These are phyloP conservation scores for Rosa multiflora DNA, from an alignment of 306 rosid genomes.

Conservation along the genomic window DNA sequence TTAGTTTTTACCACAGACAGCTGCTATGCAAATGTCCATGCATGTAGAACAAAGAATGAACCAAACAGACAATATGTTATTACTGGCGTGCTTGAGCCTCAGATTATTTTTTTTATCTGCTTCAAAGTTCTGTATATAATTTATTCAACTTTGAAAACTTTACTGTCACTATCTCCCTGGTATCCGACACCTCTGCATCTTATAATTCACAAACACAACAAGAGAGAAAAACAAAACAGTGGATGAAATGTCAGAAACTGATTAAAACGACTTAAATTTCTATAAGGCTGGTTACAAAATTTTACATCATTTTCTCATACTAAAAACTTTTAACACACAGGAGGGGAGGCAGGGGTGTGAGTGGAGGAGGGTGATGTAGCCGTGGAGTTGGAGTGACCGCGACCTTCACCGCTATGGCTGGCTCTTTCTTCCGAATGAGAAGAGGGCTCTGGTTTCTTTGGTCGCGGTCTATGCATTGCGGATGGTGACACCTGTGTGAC, in stretches of 20 bases:
- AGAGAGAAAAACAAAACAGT: constrained; percentile 11
- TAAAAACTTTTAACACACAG: constrained; percentile 31
- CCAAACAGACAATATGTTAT: neutral
- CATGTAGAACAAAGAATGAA: constrained; percentile 6
- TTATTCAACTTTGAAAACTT: constrained; percentile 42
- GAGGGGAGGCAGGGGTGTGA: constrained; percentile 54
- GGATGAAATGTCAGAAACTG: constrained; percentile 24
- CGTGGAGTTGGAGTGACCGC: constrained; percentile 58
- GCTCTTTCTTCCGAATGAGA: constrained; percentile 50
- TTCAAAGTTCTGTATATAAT: constrained; percentile 32
- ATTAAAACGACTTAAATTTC: constrained; percentile 23
- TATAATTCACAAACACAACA: constrained; percentile 24
- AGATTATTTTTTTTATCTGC: neutral
- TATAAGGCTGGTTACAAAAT: constrained; percentile 39
- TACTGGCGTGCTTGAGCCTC: constrained; percentile 1
- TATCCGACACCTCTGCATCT: constrained; percentile 27
- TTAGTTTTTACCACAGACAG: neutral
- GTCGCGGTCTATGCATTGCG: constrained; percentile 31
- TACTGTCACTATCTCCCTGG: constrained; percentile 34
- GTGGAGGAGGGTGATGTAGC: constrained; percentile 77
- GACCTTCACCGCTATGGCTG: constrained; percentile 54
- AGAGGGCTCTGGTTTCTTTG: constrained; percentile 33
- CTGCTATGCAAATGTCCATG: constrained; percentile 5
- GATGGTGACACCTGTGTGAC: constrained; percentile 29
- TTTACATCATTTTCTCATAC: constrained; percentile 25